phyloP scores from a whole-genome alignment of 192 early-diverging fungal species.

The Coemansia sp. region DNA sequence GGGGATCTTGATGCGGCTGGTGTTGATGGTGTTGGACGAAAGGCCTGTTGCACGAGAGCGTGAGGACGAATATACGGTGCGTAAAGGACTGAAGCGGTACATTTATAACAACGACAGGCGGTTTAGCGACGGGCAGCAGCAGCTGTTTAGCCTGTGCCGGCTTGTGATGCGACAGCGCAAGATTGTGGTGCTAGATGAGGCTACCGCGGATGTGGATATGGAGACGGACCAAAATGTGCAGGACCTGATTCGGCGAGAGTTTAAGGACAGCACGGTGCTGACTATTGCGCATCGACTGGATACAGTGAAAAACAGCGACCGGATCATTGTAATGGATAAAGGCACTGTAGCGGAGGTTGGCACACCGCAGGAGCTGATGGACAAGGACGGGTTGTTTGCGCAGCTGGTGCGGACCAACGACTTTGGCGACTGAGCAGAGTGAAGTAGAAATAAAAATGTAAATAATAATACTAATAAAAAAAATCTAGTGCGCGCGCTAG shows the following conservation, averaged over 20 bases:
- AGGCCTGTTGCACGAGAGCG: not conserved
- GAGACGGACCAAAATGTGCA: constrained; percentile 23
- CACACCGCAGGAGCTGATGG: constrained; percentile 55
- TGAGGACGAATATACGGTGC: not conserved
- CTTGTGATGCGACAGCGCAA: constrained; percentile 53
- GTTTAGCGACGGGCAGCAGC: constrained; percentile 54
- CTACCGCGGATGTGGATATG: constrained; percentile 61
- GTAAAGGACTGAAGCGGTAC: constrained; percentile 2
- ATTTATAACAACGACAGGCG: constrained; percentile 4
- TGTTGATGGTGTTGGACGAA: constrained; percentile 3
- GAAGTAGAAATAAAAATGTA: no score
- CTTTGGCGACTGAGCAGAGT: constrained; percentile 16
- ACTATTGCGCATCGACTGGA: constrained; percentile 73
- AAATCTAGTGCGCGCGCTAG: not conserved
- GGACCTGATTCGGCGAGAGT: constrained; percentile 49
- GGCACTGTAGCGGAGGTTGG: constrained; percentile 64
- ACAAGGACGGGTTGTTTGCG: constrained; percentile 36
- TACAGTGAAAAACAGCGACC: constrained; percentile 62
- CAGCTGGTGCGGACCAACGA: constrained; percentile 15
- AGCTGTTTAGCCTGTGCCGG: constrained; percentile 62
- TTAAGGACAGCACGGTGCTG: constrained; percentile 49
- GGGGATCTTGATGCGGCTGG: constrained; percentile 1
- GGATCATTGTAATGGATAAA: constrained; percentile 68
- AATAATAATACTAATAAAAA: no score
- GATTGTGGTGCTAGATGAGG: constrained; percentile 65